Conservation (phyloP, 345 rosid genomes). For the Heritiera littoralis region DNA sequence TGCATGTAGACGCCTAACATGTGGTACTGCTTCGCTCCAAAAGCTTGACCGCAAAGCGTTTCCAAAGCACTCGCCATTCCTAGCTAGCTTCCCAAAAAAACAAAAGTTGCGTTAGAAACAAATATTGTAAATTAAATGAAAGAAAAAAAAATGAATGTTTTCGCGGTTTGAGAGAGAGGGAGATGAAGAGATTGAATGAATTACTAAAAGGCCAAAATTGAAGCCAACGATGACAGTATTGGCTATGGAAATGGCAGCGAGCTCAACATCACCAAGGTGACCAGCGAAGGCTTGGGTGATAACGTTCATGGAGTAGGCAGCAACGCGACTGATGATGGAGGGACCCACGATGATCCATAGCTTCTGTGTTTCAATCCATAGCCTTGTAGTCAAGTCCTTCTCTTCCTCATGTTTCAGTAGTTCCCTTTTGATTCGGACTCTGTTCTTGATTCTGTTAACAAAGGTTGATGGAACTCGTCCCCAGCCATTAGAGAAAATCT, state of each 20-base stretch:
- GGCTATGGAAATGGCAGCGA: slow-evolving; percentile 67
- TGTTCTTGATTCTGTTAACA: slow-evolving; percentile 5
- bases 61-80: slow-evolving; percentile 84
- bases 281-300: slow-evolving; percentile 67
- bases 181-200: background rate
- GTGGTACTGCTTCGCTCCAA: slow-evolving; percentile 57
- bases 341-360: slow-evolving; percentile 70
- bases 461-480: slow-evolving; percentile 8
- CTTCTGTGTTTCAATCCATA: slow-evolving; percentile 54
- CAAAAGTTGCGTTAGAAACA: background rate
- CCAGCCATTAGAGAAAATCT: slow-evolving; percentile 8
- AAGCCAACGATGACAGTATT: slow-evolving; percentile 67
- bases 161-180: too few species aligned
- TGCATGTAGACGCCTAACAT: slow-evolving; percentile 75
- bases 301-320: slow-evolving; percentile 52
- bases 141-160: too few species aligned
- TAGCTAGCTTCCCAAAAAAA: slow-evolving; percentile 33
- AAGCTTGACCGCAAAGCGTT: slow-evolving; percentile 76
- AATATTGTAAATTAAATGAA: background rate
- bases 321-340: slow-evolving; percentile 53
- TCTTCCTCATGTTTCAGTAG: background rate
- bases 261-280: slow-evolving; percentile 60
- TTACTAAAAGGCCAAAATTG: slow-evolving; percentile 67
- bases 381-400: slow-evolving; percentile 22
- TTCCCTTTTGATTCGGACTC: background rate